These are phyloP conservation scores for Craspedostauros australis DNA, from an alignment of 108 stramenopile genomes.

Conservation along the genomic window DNA sequence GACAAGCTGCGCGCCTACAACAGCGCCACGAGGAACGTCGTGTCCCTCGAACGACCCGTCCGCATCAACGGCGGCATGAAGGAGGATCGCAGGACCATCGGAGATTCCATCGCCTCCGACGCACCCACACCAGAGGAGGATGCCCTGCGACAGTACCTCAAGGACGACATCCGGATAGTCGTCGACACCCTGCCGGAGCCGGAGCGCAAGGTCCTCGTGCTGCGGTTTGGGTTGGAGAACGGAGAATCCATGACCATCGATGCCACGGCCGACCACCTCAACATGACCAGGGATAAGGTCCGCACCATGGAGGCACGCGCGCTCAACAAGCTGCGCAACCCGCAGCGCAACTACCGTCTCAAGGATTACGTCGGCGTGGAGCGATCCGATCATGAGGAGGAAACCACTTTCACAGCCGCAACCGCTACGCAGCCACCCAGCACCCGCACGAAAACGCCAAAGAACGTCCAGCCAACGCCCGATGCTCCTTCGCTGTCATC, in stretches of 20 bases:
- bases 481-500: no score
- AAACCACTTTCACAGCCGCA: not conserved
- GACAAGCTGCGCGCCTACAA: slow-evolving; percentile 59
- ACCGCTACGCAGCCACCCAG: no score
- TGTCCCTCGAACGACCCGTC: slow-evolving; percentile 53
- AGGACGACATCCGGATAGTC: slow-evolving; percentile 47
- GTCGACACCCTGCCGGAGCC: slow-evolving; percentile 38
- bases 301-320: slow-evolving; percentile 82
- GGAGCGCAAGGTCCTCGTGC: slow-evolving; percentile 71
- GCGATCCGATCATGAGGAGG: no score
- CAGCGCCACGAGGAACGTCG: slow-evolving; percentile 41
- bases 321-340: slow-evolving; percentile 84
- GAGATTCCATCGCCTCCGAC: slow-evolving; percentile 59
- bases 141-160: slow-evolving; percentile 42
- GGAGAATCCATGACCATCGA: slow-evolving; percentile 56
- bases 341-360: slow-evolving; percentile 64
- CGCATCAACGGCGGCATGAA: slow-evolving; percentile 10
- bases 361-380: slow-evolving; percentile 55
- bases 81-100: slow-evolving; percentile 50
- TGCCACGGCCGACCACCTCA: slow-evolving; percentile 67
- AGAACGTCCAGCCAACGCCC: not conserved
- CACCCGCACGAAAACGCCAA: no score
- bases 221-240: slow-evolving; percentile 86
- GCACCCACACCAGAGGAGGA: slow-evolving; percentile 68
- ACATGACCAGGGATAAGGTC: slow-evolving; percentile 75